Percentiles rank a stretch among this genome's conserved stretches.
These are phyloP conservation scores for Mortierella sp. DNA, from an alignment of 371 early-diverging fungal genomes.

Conservation along the genomic window DNA sequence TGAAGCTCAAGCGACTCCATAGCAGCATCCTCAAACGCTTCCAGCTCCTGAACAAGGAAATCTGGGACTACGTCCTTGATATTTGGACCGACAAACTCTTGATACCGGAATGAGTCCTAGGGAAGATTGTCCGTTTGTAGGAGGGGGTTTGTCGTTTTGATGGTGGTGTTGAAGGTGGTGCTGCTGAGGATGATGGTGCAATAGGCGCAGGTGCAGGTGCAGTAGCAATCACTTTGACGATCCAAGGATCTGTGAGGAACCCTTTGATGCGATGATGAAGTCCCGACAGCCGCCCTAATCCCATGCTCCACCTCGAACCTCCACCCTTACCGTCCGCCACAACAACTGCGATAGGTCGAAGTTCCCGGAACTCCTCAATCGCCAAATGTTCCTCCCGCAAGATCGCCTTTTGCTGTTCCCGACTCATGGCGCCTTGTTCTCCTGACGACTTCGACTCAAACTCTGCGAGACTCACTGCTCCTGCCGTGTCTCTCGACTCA, in stretches of 20 bases:
- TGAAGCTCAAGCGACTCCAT: neutral
- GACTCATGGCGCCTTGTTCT: neutral
- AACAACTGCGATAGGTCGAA: neutral
- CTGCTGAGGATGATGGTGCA: neutral
- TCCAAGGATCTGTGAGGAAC: neutral
- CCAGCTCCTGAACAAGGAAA: slow-evolving; percentile 23
- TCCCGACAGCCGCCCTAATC: neutral
- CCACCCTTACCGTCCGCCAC: neutral
- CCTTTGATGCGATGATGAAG: slow-evolving; percentile 12
- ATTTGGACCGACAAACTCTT: slow-evolving; percentile 12
- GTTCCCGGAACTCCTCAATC: slow-evolving; percentile 24
- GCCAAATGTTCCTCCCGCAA: slow-evolving; percentile 19
- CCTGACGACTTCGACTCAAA: neutral
- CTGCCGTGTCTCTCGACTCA: slow-evolving; percentile 21
- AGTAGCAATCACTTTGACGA: neutral
- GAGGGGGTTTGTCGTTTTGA: no score
- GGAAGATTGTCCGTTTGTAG: slow-evolving; percentile 21
- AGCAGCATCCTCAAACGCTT: slow-evolving; percentile 19
- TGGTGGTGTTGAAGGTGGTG: neutral
- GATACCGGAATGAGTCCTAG: slow-evolving; percentile 32
- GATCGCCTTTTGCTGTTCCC: neutral
- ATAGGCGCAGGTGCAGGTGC: no score
- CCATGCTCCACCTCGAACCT: neutral
- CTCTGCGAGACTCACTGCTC: slow-evolving; percentile 16
- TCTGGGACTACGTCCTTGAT: slow-evolving; percentile 16